These are phyloP conservation scores for Lolium perenne DNA, from an alignment of 176 grass and related monocot species.

Conservation along the genomic window DNA sequence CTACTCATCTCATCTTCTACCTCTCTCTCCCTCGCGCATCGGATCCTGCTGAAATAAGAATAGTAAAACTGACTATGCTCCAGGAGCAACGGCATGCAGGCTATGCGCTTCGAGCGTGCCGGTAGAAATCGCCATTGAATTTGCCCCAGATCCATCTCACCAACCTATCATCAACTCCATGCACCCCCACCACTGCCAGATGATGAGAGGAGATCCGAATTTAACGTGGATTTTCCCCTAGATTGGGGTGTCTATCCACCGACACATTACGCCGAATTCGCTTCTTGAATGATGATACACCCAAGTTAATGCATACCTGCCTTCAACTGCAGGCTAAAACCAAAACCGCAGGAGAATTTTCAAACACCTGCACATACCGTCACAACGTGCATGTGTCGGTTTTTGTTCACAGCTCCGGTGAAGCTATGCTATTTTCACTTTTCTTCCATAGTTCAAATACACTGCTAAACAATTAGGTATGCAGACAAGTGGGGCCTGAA, in stretches of 20 bases:
- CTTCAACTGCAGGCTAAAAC: not conserved
- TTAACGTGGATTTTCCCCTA: not conserved
- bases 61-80: not conserved
- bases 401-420: not conserved
- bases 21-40: not conserved
- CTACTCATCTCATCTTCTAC: not conserved
- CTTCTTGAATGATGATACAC: slow-evolving; percentile 3
- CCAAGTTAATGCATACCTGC: not conserved
- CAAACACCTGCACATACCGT: not conserved
- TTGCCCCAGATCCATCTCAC: slow-evolving; percentile 41
- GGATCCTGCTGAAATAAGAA: slow-evolving; percentile 25
- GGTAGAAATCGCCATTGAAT: slow-evolving; percentile 53
- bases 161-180: slow-evolving; percentile 47
- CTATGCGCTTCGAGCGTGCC: not conserved
- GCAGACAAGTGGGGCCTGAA: too few relatives aligned
- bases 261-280: slow-evolving; percentile 3
- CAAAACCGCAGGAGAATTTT: not conserved
- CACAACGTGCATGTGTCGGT: not conserved
- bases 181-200: not conserved
- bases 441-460: too few relatives aligned
- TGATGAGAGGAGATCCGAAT: not conserved
- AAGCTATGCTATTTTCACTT: too few relatives aligned
- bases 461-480: too few relatives aligned
- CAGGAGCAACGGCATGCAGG: not conserved
- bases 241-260: slow-evolving; percentile 6